Evolutionary conservation across 768 basidiomycete species (phyloP), one percentile per base, ranked within the genome.

Genomic region (Termitomyces titanicus): DNA sequence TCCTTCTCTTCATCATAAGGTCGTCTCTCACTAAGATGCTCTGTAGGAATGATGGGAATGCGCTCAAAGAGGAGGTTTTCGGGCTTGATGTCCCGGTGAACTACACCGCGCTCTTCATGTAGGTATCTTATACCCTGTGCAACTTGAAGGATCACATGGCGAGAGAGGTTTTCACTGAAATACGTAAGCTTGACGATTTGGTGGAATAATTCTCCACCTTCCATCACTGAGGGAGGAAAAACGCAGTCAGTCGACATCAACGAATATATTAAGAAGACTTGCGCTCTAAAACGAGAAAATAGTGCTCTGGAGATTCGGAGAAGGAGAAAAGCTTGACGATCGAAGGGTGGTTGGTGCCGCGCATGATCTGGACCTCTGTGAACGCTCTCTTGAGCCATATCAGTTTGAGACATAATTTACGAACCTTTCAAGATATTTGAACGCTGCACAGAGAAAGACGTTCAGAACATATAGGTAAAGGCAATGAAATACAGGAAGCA

Each of bases 171-270:
- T 72, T 99, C 97, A 70, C 90, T 93, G 70, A 99, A 99, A 72
- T 98, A 99, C 3, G 97, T 99, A 58, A 98, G 82, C 69, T 97
- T 98, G 72, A 99, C 97, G 67, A 98, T 98, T 69, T 97, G 95
- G 68, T 98, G 94, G 77, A 99, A 99, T 2, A 99, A 79, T 70
- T 99, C 97, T 57, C 97, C 97, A 55, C 97, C 97, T 68, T 89
- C 91, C 94, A 98, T 91, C 44, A 98, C 92, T 96, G 58, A 45
- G 40, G 25, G 18, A n/a, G 34, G 60, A 64, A 24, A 65, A 58
- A n/a, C 43, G 51, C 49, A 51, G 45, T 51, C 44, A 18, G 27
- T 20, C 39, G 20, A 5, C 20, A 25, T 20, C 1, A 47, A 50
- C 33, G 13, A 33, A 59, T n/a, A 43, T 3, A 13, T 5, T 13